phyloP scores from a whole-genome alignment of 2,329 filamentous ascomycete species.

The Emmonsiellopsis sp. region DNA sequence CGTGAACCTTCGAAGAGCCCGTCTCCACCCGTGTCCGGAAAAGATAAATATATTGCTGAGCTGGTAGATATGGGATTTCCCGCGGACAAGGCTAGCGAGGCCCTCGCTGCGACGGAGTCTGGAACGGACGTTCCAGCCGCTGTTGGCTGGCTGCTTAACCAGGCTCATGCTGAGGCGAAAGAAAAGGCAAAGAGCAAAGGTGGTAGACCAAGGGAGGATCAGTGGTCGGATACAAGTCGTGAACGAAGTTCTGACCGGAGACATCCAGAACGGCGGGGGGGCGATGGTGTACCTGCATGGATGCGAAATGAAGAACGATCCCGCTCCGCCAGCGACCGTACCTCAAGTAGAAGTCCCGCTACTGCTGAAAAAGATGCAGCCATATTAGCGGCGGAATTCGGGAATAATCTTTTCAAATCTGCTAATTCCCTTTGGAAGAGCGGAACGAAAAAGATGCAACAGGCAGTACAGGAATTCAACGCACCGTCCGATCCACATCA shows the following conservation, averaged over 20 bases:
- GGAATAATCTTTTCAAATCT: slow-evolving; percentile 79
- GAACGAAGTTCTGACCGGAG: slow-evolving; percentile 15
- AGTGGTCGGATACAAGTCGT: slow-evolving; percentile 11
- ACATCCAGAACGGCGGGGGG: slow-evolving; percentile 15
- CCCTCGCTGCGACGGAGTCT: slow-evolving; percentile 69
- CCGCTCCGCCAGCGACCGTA: slow-evolving; percentile 3
- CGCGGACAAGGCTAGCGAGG: slow-evolving; percentile 69
- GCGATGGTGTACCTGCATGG: slow-evolving; percentile 48
- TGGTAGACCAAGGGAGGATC: slow-evolving; percentile 2
- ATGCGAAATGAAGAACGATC: slow-evolving; percentile 48
- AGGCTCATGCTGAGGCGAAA: slow-evolving; percentile 77
- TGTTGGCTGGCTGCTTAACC: slow-evolving; percentile 80
- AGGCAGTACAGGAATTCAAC: slow-evolving; percentile 80
- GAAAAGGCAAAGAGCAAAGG: slow-evolving; percentile 47
- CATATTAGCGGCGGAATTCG: slow-evolving; percentile 72
- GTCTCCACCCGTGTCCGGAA: slow-evolving; percentile 35
- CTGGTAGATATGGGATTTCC: slow-evolving; percentile 93
- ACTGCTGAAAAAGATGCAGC: slow-evolving; percentile 62
- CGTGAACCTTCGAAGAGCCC: background rate
- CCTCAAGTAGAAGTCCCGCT: slow-evolving; percentile 27
- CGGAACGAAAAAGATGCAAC: slow-evolving; percentile 83
- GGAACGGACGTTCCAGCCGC: slow-evolving; percentile 77
- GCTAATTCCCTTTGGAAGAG: slow-evolving; percentile 94
- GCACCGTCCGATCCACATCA: slow-evolving; percentile 65
- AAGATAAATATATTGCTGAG: slow-evolving; percentile 75